Base-by-base conservation (phyloP, 2,329 filamentous ascomycete genomes). In the Teratosphaeria viscida region DNA sequence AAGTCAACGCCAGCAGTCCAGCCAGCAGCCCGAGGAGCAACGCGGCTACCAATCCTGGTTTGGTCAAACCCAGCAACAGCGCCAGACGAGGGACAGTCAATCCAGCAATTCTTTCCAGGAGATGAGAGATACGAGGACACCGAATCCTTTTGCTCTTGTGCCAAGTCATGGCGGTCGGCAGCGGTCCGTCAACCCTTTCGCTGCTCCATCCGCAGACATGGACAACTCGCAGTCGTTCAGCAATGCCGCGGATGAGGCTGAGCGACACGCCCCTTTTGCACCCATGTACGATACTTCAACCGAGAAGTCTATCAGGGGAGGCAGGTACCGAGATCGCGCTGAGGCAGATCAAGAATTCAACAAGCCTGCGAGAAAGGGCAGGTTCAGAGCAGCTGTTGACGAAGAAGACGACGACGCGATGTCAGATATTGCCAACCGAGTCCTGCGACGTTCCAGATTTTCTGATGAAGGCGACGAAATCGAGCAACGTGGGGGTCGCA, bases 191-290 rank as follows among this genome's bases (percentile, higher is more conserved):
- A 23, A 23, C 8, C 43, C 43, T 10, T 49, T 23, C 19, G 16
- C 43, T 19, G 8, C 43, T 7, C 8, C 16, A 23, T 23, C 6
- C 19, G 3, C 43, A 7, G 43, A 19, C 8, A 11, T 1, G 8
- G 43, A 49, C 5, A n/a, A 23, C 16, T 8, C 23, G 16, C 16
- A 49, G 43, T n/a, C n/a, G 8, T 49, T 49, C 43, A 49, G 43
- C 43, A 49, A 49, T 3, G 16, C 43, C 23, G 43, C 43, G 6
- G 43, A 49, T 10, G 19, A 19, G 19, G 43, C 3, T 32, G 37
- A n/a, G 23, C 29, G 32, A 60, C 1, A 6, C 59, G 62, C 54
- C 32, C 58, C 29, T 14, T 57, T 59, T 64, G 59, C 54, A 58
- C 60, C 19, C 35, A 62, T 55, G 19, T 54, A 16, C 59, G 58